These are phyloP conservation scores for Claviceps arundinis DNA, from an alignment of 2,329 filamentous ascomycete genomes.

Conservation along the genomic window DNA sequence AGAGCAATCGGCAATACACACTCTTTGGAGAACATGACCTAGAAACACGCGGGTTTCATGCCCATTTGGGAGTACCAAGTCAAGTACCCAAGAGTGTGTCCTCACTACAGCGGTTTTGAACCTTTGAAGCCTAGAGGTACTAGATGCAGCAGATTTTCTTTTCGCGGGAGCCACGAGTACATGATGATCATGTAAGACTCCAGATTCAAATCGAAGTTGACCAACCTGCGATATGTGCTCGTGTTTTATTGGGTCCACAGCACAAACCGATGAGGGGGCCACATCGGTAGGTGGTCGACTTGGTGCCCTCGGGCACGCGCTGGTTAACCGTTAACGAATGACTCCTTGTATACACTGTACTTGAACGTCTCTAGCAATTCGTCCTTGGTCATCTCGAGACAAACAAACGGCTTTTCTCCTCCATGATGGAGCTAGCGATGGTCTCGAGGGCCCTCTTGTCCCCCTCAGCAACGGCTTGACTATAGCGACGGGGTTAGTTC, in stretches of 20 bases:
- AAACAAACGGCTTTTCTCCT: constrained; percentile 92
- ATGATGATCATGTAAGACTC: too few species aligned
- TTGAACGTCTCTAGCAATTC: constrained; percentile 88
- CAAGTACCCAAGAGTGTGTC: too few species aligned
- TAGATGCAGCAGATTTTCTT: too few species aligned
- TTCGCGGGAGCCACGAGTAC: too few species aligned
- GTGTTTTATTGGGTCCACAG: constrained; percentile 49
- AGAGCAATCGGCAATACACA: too few species aligned
- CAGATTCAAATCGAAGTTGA: too few species aligned
- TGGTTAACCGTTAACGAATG: constrained; percentile 58
- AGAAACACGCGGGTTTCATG: too few species aligned
- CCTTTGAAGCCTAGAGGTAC: too few species aligned
- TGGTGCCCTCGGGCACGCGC: constrained; percentile 55
- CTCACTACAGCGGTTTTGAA: too few species aligned
- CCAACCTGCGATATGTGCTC: too few species aligned
- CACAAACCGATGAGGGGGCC: constrained; percentile 92
- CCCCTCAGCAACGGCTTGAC: constrained; percentile 55
- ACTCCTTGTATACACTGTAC: constrained; percentile 97
- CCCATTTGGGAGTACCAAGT: too few species aligned
- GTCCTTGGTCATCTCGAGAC: constrained; percentile 77
- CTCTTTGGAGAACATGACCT: too few species aligned
- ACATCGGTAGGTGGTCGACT: constrained; percentile 87
- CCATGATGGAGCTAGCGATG: constrained; percentile 71
- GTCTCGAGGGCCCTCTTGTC: constrained; percentile 81
- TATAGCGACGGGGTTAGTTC: constrained; percentile 30